Base-by-base conservation (phyloP, 179 eudicot species). In the Spinacia oleracea region DNA sequence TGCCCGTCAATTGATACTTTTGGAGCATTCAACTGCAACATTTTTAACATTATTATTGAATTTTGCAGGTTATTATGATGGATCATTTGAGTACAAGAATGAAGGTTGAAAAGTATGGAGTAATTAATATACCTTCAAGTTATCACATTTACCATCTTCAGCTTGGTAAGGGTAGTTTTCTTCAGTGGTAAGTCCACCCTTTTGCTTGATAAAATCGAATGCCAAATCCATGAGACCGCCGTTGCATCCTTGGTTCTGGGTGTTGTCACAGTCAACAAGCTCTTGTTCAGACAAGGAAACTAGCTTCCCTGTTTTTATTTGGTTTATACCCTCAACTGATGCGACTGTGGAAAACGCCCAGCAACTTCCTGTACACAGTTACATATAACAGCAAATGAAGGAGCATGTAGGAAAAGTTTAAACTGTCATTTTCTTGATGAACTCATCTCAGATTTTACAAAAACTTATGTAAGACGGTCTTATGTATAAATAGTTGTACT, bases 331-430 rank as follows among this genome's bases (percentile, higher is more conserved):
- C 75, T 93, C 98, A 1, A 91, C 91, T 2, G 86, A 87, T 15
- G 74, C 98, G n/a, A 93, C 89, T 0, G 98, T 84, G 1, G 98
- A 91, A 77, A 93, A 93, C 56, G 97, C 96, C 98, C 98, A 93
- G 66, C 98, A 93, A 81, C 97, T 91, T n/a, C 98, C 97, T 93
- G 84, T 58, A 51, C 6, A 31, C 31, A n/a, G 34, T 23, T 25
- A 31, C 59, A 6, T 14, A 43, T 31, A 34, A 21, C 7, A 79
- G 51, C 12, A 63, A 16, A 14, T 45, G 0, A 53, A 53, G 75
- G 6, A 45, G 6, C 56, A 43, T 6, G 32, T 20, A 16, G 4
- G 14, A 32, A 29, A 27, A 72, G 29, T 4, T 72, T 7, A 72
- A 51, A 51, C 63, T n/a, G 78, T 73, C 46, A 73, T 65, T 23